Base-by-base conservation (phyloP, 1,284 basidiomycete genomes). In the Trichosporon faecale region DNA sequence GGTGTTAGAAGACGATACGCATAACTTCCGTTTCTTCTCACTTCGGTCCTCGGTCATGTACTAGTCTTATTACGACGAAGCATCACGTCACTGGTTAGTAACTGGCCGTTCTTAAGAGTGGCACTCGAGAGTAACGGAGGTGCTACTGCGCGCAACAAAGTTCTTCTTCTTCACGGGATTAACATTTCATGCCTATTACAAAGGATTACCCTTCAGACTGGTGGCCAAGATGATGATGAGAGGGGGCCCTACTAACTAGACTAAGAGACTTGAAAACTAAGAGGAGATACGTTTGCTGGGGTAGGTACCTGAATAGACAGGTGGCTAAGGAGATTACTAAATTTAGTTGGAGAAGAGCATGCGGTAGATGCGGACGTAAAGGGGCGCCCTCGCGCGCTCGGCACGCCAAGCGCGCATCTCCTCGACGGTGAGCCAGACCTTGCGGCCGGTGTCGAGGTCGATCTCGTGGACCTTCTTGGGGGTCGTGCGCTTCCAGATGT, bases 391-490 rank as follows among this genome's bases (percentile, higher is more conserved):
- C 7, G 69, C 72, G 55, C 80, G 76, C 72, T 81, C 78, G 18
- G 79, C 78, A 21, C 71, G 68, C 46, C 63, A 64, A 31, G 55
- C 61, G 35, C 79, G 73, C 77, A 83, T 81, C 70, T 84, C 81
- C 72, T 84, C 83, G 25, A 80, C 83, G 3, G 82, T 84, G 69
- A 82, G 76, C 81, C 80, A 84, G 12, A 77, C 79, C 74, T 84
- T 84, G 73, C 84, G 77, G 6, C 84, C 84, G 5, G 83, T 84
- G 74, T 84, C 84, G 67, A 85, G 74, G 70, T 85, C 84, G 71
- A 85, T 84, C 68, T 84, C 81, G 67, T 72, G 68, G 5, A 79
- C 79, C 27, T 76, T 76, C 66, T 73, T 71, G 27, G 84, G 83
- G 0, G 74, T 70, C 0, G 75, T 78, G 46, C 83, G 75, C 76